These are phyloP conservation scores for Apiotrichum mycotoxinovorans DNA, from an alignment of 1,284 basidiomycete genomes.

Conservation along the genomic window DNA sequence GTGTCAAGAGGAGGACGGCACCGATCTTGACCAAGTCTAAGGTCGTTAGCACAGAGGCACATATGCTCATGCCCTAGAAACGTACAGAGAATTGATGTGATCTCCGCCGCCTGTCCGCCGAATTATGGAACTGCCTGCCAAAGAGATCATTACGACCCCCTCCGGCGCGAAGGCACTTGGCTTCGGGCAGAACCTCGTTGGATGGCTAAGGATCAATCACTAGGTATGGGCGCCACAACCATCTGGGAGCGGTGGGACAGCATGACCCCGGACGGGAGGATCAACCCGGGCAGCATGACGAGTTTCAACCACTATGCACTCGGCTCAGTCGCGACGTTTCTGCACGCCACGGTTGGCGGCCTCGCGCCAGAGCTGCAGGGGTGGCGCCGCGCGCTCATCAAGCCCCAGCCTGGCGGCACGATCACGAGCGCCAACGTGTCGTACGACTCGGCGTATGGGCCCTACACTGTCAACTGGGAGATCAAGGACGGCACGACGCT, in stretches of 20 bases:
- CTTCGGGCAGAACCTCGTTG: conserved; percentile 44
- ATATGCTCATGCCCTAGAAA: no score
- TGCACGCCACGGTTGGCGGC: conserved; percentile 39
- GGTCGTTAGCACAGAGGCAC: background rate
- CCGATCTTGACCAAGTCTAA: background rate
- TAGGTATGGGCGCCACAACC: conserved; percentile 43
- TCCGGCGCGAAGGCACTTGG: conserved; percentile 34
- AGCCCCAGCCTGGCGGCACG: conserved; percentile 41
- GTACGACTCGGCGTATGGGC: conserved; percentile 3
- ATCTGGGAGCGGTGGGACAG: conserved; percentile 46
- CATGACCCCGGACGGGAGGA: conserved; percentile 33
- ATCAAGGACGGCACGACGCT: conserved; percentile 1
- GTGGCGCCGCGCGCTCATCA: conserved; percentile 30
- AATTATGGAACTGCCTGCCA: conserved; percentile 18
- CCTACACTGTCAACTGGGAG: conserved; percentile 6
- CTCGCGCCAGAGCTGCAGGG: conserved; percentile 29
- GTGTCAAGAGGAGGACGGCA: conserved; percentile 20
- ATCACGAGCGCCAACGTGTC: conserved; percentile 21
- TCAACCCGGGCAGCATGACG: conserved; percentile 45
- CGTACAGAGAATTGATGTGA: conserved; percentile 19
- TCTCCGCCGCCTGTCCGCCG: conserved; percentile 32
- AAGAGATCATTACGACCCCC: conserved; percentile 31
- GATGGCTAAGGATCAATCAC: conserved; percentile 28
- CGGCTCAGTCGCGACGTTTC: conserved; percentile 38
- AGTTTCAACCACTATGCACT: conserved; percentile 48